Evolutionary conservation across 1,284 basidiomycete species (phyloP).

Genomic region (Ceratobasidium sp.): DNA sequence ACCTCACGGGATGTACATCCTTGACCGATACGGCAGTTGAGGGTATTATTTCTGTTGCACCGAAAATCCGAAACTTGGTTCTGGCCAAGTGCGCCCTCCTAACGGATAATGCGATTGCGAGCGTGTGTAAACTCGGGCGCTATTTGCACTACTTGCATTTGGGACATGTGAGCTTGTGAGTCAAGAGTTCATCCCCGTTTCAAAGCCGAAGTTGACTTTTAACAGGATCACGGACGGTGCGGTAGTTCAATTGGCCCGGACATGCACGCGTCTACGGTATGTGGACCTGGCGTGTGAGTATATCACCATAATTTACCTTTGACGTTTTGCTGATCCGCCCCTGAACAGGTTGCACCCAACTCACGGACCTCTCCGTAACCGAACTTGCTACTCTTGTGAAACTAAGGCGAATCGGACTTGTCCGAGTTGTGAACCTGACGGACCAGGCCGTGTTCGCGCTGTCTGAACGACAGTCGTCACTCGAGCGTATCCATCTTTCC

Average conservation of each 20-base stretch:
- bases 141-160: constrained; percentile 95
- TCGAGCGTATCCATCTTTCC: constrained; percentile 95
- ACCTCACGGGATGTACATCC: constrained; percentile 83
- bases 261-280: constrained; percentile 93
- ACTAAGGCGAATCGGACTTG: constrained; percentile 92
- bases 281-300: constrained; percentile 93
- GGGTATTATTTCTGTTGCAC: constrained; percentile 85
- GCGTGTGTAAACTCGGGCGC: constrained; percentile 86
- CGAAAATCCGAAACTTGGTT: constrained; percentile 90
- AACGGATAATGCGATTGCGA: constrained; percentile 86
- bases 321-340: constrained; percentile 32
- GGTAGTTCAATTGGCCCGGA: constrained; percentile 81
- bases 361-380: constrained; percentile 94
- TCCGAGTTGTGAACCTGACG: constrained; percentile 88
- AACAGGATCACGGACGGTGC: constrained; percentile 87
- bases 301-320: constrained; percentile 19
- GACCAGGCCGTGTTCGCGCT: constrained; percentile 92
- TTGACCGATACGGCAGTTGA: constrained; percentile 91
- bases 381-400: constrained; percentile 90
- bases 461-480: constrained; percentile 76
- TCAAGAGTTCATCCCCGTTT: constrained; percentile 29
- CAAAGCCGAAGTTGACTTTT: constrained; percentile 3
- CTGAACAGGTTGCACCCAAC: constrained; percentile 73
- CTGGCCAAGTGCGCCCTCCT: constrained; percentile 88
- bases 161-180: constrained; percentile 77